Percentiles rank a stretch among this genome's conserved stretches.
These are phyloP conservation scores for Cystobasidium slooffiae DNA, from an alignment of 1,284 basidiomycete genomes.

Conservation along the genomic window DNA sequence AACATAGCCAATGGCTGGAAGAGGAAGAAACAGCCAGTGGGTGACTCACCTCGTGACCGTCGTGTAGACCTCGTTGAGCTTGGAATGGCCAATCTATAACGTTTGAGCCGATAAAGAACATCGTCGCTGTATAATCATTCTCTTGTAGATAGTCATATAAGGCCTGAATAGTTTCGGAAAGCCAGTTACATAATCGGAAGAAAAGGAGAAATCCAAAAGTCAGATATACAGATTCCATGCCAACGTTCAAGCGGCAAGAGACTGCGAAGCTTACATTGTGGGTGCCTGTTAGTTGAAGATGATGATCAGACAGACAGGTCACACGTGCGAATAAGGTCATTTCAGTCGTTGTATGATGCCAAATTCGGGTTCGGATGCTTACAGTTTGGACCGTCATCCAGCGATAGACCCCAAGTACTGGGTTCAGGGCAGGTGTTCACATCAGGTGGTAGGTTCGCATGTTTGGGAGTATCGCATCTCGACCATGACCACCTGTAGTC, in stretches of 20 bases:
- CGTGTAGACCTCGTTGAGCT: constrained; percentile 60
- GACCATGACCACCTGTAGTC: constrained; percentile 53
- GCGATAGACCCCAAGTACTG: constrained; percentile 61
- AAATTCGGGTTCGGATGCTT: constrained; percentile 6
- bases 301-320: background rate
- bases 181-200: no score
- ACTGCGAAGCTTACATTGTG: constrained; percentile 16
- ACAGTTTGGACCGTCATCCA: constrained; percentile 61
- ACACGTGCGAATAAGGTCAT: background rate
- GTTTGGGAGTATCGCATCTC: constrained; percentile 52
- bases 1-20: background rate
- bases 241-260: background rate
- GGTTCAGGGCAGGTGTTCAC: constrained; percentile 58
- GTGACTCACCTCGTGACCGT: constrained; percentile 56
- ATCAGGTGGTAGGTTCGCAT: constrained; percentile 38
- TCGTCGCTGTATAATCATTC: constrained; percentile 61
- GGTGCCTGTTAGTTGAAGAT: constrained; percentile 9
- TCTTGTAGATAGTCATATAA: constrained; percentile 61
- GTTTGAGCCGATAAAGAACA: constrained; percentile 59
- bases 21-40: background rate
- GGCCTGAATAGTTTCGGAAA: constrained; percentile 54
- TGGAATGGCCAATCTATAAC: constrained; percentile 63
- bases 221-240: no score
- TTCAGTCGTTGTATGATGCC: background rate
- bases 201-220: no score